Base-by-base conservation (phyloP, 257 asterid genomes). In the Misopates orontium region DNA sequence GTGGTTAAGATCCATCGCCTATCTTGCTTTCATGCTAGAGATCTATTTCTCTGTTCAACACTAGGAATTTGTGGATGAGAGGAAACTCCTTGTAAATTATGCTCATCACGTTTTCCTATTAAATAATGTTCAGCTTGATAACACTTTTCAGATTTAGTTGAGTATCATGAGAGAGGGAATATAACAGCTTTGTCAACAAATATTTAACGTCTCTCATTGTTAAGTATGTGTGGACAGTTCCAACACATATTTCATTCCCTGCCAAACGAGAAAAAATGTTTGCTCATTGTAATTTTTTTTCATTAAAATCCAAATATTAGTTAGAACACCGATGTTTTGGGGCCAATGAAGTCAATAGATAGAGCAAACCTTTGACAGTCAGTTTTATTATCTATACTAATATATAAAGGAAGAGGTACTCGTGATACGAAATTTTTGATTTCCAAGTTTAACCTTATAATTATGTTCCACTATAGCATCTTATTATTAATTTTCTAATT, bases 131-230 rank as follows among this genome's bases (percentile, higher is more conserved):
- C 19, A 22, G 19, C 24, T 70, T 48, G n/a, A 24, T 4, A 8
- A 53, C 25, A 21, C 13, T n/a, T 39, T 53, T 65, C 31, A 60
- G 24, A 39, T 62, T 42, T 58, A 25, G 62, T 52, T 25, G 19
- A 54, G 42, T 56, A 60, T 70, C 31, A 59, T 52, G n/a, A n/a
- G 23, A 16, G 40, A 19, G 65, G 54, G 24, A 59, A 32, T 39
- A 8, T 24, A 36, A 13, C 21, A 55, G 60, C 61, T 1, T 24
- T 18, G 31, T 44, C 20, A 49, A 8, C 22, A 24, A 31, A 17
- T 12, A 16, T n/a, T n/a, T 59, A 0, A 64, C 49, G 54, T 41
- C 39, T 56, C 28, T 45, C n/a, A 36, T 47, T 8, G 21, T 57
- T 15, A 18, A 20, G 19, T 62, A 11, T 62, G 2, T 41, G 8